These are phyloP conservation scores for Micractinium conductrix DNA, from an alignment of 139 green algal genomes.

Conservation along the genomic window DNA sequence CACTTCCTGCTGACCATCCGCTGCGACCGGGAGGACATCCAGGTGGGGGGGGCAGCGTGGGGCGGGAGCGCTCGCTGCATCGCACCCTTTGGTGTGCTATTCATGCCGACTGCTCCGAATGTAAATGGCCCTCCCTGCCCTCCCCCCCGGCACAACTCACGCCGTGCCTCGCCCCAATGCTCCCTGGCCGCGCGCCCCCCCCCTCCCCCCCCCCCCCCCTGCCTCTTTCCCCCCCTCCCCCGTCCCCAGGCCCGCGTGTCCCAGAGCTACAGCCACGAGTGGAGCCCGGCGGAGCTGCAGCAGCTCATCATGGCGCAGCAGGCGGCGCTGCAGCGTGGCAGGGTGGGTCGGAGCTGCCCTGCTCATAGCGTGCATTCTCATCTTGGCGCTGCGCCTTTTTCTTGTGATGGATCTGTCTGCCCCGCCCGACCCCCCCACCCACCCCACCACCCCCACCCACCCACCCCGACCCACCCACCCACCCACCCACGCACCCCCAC, in stretches of 20 bases:
- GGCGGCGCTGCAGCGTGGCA: not conserved
- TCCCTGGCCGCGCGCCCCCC: not conserved
- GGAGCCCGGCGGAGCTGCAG: conserved; percentile 23
- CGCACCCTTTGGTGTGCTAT: too few species aligned
- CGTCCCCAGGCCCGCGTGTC: conserved; percentile 9
- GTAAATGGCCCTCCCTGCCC: not conserved
- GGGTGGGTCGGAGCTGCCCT: conserved; percentile 1
- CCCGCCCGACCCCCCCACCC: too few species aligned
- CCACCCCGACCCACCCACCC: too few species aligned
- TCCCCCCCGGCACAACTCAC: too few species aligned
- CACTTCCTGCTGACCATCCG: conserved; percentile 49
- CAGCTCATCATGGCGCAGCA: not conserved
- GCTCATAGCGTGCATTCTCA: not conserved
- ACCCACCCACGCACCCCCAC: too few species aligned
- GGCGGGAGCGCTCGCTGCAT: not conserved
- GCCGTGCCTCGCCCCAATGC: too few species aligned
- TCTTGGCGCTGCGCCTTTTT: not conserved
- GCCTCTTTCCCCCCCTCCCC: not conserved
- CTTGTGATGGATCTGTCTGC: not conserved
- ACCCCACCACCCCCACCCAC: too few species aligned
- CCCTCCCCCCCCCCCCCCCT: too few species aligned
- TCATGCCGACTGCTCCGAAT: not conserved
- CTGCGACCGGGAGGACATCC: conserved; percentile 45
- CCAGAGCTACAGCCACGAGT: conserved; percentile 13
- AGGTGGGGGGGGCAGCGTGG: not conserved